Evolutionary conservation across 306 rosid genomes (phyloP).

Genomic region (Vigna angularis): DNA sequence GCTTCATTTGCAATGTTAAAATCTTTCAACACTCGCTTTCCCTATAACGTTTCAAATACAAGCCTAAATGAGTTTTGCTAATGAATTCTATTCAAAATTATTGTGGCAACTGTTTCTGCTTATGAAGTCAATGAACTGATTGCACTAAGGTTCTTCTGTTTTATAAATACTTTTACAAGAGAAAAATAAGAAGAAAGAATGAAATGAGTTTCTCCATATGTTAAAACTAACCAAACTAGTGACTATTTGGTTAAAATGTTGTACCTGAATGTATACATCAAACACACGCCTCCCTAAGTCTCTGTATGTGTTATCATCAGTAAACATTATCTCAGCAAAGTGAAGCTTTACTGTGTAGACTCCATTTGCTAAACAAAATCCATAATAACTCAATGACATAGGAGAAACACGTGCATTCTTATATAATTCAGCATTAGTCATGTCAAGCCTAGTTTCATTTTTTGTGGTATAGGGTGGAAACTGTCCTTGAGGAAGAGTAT

Average conservation of each 20-base stretch:
- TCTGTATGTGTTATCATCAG: conserved; percentile 20
- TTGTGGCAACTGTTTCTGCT: neutral
- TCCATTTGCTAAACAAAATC: conserved; percentile 59
- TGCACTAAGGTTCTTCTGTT: too few relatives aligned
- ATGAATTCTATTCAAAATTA: neutral
- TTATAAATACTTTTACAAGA: too few relatives aligned
- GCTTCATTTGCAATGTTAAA: conserved; percentile 61
- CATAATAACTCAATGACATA: conserved; percentile 65
- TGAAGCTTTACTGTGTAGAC: conserved; percentile 52
- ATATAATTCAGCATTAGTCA: conserved; percentile 50
- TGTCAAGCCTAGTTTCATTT: conserved; percentile 24
- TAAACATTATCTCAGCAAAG: conserved; percentile 59
- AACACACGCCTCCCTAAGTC: conserved; percentile 59
- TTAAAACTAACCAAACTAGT: neutral
- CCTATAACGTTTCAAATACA: conserved; percentile 46
- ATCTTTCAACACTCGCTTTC: conserved; percentile 40
- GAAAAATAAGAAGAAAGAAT: too few relatives aligned
- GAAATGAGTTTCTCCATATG: too few relatives aligned
- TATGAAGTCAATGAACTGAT: neutral
- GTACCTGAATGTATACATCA: conserved; percentile 62
- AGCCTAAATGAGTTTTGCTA: neutral
- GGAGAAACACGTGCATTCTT: conserved; percentile 70
- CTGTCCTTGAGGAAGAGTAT: neutral
- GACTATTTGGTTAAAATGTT: neutral
- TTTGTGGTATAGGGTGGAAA: neutral